Conservation (phyloP, 495 filamentous ascomycete species). For the Podospora tetraspora region DNA sequence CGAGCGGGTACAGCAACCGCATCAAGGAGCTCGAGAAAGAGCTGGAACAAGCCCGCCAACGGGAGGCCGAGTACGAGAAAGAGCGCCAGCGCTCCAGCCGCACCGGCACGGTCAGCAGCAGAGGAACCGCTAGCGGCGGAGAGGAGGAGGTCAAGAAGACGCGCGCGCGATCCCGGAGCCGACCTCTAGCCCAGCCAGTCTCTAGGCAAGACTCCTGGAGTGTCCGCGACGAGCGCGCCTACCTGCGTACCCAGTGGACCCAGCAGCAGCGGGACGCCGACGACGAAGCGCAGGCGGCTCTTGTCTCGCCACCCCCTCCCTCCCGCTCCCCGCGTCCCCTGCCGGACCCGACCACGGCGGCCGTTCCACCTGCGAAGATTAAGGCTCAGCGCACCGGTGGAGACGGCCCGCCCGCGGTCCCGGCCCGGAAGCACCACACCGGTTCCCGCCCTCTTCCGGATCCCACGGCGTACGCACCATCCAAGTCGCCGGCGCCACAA, state of each 20-base stretch:
- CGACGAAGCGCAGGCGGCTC: conserved; percentile 12
- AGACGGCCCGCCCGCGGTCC: conserved; percentile 27
- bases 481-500: conserved; percentile 4
- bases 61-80: conserved; percentile 77
- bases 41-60: conserved; percentile 75
- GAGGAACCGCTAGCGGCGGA: conserved; percentile 5
- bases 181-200: conserved; percentile 48
- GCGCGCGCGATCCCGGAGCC: conserved; percentile 36
- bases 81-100: conserved; percentile 59
- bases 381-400: conserved; percentile 27
- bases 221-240: conserved; percentile 66
- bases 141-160: conserved; percentile 39
- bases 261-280: conserved; percentile 31
- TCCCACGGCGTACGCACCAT: conserved; percentile 28
- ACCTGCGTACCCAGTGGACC: conserved; percentile 64
- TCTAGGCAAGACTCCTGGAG: conserved; percentile 59
- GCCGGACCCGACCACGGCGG: conserved; percentile 37
- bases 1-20: conserved; percentile 43
- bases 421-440: conserved; percentile 25
- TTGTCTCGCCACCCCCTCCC: conserved; percentile 3
- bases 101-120: conserved; percentile 20
- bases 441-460: conserved; percentile 32
- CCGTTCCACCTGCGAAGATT: conserved; percentile 18
- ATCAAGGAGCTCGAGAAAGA: conserved; percentile 81
- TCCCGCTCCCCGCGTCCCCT: conserved; percentile 32